Evolutionary conservation across 371 early-diverging fungal genomes (phyloP), one percentile per base, ranked within the genome.

Genomic region (Coemansia sp.): DNA sequence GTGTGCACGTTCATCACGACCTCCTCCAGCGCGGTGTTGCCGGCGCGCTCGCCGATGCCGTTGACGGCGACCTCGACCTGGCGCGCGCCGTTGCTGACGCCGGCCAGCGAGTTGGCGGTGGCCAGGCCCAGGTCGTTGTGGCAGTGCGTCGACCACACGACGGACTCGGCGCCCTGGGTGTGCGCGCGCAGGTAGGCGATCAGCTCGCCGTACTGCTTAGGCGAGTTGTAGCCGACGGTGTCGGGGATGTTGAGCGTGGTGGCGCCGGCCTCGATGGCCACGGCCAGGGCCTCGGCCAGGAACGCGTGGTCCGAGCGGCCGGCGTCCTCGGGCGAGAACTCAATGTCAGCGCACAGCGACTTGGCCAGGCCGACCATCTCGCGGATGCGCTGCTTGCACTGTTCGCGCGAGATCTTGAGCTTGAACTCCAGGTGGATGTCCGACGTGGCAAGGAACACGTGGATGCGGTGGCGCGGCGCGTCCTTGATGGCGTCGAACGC

Each of bases 31-130:
- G 96, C 84, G 3, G 98, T 96, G 81, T 97, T 97, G 60, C 96
- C 95, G n/a, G 96, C 97, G 63, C 97, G 92, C 81, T 96, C 97
- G 61, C 97, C 97, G 67, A 97, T 97, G 39, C 97, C 96, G 83
- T 96, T 95, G 76, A 97, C 90, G 0, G 98, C 94, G 16, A 96
- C 96, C 72, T 97, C 98, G 5, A 96, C 94, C 73, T 97, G 98
- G 10, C 96, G 86, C 10, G 95, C 95, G 49, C 98, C 98, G 70
- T 90, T 91, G 43, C 63, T 65, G 41, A 97, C 83, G 59, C 94
- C 98, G 40, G 95, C 87, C 20, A 97, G 81, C 0, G 96, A 93
- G 76, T 97, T 97, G 40, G 98, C 96, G 0, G 98, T 95, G 38
- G 98, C 96, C 39, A 97, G 84, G 43, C 98, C 98, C 43, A 97